Evolutionary conservation across 2,329 filamentous ascomycete genomes (phyloP), one percentile per base, ranked within the genome.

Genomic region (Sphaerostilbella broomeana): DNA sequence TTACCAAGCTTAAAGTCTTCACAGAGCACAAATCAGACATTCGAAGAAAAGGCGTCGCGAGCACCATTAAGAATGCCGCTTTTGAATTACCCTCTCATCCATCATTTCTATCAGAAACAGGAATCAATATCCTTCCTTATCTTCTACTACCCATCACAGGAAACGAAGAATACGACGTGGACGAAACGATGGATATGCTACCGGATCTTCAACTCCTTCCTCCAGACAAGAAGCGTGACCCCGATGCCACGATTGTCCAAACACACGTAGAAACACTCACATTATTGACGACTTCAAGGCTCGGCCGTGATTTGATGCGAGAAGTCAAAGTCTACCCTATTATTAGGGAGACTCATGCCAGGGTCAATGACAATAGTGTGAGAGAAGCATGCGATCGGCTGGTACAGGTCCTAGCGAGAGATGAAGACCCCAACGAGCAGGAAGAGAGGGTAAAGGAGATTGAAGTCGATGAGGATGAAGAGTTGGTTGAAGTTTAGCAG

Each of bases 1-100:
- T 97, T 33, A 86, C 84, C 34, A 97, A 97, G 68, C 71, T 98
- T 46, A 84, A 84, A 44, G 90, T 97, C 43, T 97, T 97, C 61
- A 97, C 92, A 1, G 87, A 94, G 61, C 87, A 95, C 65, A 72
- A 76, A 51, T 94, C 86, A 3, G 75, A 83, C 19, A 79, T 95
- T 38, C 78, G 92, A 42, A 75, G 92, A 39, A 86, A 87, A 53
- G 92, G 92, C n/a, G 89, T 95, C n/a, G 90, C 90, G 6, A 88
- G 82, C 45, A 92, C 87, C 8, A 87, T 98, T 59, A 97, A 97
- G 63, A 98, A 98, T 57, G 79, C 86, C 20, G 80, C 86, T 6
- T 97, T 98, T 57, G 84, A 94, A 53, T 64, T 90, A 5, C 63
- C 76, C 3, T 75, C 82, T 0, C 90, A 97, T 53, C 68, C 76